Conservation (phyloP, 768 basidiomycete species). For the Lentinula raphanica region DNA sequence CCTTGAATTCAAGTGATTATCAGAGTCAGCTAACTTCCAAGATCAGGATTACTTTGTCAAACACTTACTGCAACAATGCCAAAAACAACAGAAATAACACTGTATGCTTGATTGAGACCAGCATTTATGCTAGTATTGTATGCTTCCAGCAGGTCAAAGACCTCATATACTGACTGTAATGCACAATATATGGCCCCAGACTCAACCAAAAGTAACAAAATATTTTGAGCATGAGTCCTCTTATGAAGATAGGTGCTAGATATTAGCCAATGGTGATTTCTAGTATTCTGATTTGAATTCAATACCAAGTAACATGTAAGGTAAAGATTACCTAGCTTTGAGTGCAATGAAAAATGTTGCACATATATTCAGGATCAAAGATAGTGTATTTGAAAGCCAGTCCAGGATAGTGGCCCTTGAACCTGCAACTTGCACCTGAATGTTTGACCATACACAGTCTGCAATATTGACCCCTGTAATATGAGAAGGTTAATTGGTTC, state of each 20-base stretch:
- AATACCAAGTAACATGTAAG: background rate
- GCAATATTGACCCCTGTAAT: background rate
- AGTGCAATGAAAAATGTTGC: background rate
- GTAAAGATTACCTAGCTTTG: background rate
- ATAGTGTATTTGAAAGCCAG: background rate
- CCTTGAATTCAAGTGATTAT: background rate
- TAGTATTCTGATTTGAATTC: background rate
- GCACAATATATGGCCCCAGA: background rate
- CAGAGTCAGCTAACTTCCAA: too few species aligned
- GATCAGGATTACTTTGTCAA: background rate
- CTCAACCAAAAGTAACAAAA: background rate
- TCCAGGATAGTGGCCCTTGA: background rate
- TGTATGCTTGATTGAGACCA: background rate
- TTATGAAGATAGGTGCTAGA: background rate
- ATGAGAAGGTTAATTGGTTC: too few species aligned
- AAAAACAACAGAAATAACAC: background rate
- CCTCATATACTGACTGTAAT: background rate
- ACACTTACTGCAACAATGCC: background rate
- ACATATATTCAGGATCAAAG: background rate
- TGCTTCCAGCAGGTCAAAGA: background rate
- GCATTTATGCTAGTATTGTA: background rate
- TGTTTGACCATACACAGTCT: background rate
- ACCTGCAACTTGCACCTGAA: background rate
- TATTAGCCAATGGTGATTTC: background rate
- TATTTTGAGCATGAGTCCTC: background rate